Conservation (phyloP, 2,329 filamentous ascomycete species). For the Phyllosticta citribraziliensis region DNA sequence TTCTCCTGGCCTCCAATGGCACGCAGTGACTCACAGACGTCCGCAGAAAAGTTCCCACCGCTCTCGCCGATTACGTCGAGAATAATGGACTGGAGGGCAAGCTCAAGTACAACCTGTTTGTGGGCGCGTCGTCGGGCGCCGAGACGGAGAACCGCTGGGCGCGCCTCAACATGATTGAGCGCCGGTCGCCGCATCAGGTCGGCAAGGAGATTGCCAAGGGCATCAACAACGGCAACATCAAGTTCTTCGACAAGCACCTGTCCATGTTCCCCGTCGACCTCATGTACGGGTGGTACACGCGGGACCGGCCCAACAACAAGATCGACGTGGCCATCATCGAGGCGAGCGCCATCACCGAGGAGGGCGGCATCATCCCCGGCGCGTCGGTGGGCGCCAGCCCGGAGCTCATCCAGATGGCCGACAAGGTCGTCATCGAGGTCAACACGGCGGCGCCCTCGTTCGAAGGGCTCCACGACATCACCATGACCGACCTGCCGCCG, state of each 20-base stretch:
- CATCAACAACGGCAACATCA: conserved; percentile 79
- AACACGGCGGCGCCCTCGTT: conserved; percentile 80
- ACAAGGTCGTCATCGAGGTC: conserved; percentile 85
- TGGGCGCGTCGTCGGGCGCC: conserved; percentile 79
- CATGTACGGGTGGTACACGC: conserved; percentile 73
- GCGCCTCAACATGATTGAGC: conserved; percentile 79
- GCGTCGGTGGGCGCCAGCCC: conserved; percentile 78
- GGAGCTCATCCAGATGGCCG: conserved; percentile 80
- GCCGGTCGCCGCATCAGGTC: conserved; percentile 76
- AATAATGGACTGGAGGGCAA: conserved; percentile 75
- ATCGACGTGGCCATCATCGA: conserved; percentile 80
- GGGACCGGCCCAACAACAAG: conserved; percentile 62
- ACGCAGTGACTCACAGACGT: conserved; percentile 8
- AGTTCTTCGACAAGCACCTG: conserved; percentile 90
- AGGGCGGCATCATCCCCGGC: conserved; percentile 80
- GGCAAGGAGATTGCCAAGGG: conserved; percentile 85
- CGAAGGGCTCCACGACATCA: conserved; percentile 84
- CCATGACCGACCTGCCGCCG: conserved; percentile 76
- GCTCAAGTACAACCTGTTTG: conserved; percentile 78
- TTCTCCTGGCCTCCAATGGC: background rate
- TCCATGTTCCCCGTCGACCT: conserved; percentile 86
- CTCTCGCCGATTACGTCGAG: conserved; percentile 80
- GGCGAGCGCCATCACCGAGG: conserved; percentile 76
- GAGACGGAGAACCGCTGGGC: conserved; percentile 92
- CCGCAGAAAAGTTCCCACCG: conserved; percentile 67